phyloP scores from a whole-genome alignment of 805 yeast species.

The Myxozyma vanderwaltii region DNA sequence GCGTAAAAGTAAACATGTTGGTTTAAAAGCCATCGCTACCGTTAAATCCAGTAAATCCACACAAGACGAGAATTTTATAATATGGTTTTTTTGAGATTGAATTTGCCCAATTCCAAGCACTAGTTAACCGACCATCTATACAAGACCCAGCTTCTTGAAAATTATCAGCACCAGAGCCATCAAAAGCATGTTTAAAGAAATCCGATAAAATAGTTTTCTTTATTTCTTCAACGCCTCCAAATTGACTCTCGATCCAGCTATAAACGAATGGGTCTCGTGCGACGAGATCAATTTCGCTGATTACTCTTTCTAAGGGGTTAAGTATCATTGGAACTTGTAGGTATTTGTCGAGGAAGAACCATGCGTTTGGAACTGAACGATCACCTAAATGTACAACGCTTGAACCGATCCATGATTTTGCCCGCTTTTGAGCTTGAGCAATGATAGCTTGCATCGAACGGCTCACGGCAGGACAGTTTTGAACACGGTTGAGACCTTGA shows the following conservation, averaged over 20 bases:
- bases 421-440: conserved; percentile 61
- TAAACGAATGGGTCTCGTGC: conserved; percentile 52
- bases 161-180: conserved; percentile 82
- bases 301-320: conserved; percentile 66
- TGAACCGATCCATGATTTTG: conserved; percentile 73
- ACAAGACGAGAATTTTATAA: conserved; percentile 59
- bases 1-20: neutral
- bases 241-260: conserved; percentile 60
- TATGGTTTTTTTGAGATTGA: conserved; percentile 67
- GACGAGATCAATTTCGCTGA: conserved; percentile 57
- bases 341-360: conserved; percentile 77
- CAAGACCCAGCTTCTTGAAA: conserved; percentile 83
- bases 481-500: conserved; percentile 77
- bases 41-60: conserved; percentile 76
- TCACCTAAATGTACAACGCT: conserved; percentile 81
- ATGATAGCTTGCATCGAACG: conserved; percentile 72
- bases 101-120: conserved; percentile 84
- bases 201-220: conserved; percentile 49
- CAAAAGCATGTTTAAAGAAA: conserved; percentile 58
- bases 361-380: conserved; percentile 79
- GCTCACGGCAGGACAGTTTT: conserved; percentile 68
- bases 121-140: conserved; percentile 78
- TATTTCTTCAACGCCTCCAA: conserved; percentile 57
- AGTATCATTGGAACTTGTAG: conserved; percentile 76
- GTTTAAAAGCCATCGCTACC: conserved; percentile 63